phyloP scores from a whole-genome alignment of 2,329 filamentous ascomycete species.

The Escovopsis weberi region DNA sequence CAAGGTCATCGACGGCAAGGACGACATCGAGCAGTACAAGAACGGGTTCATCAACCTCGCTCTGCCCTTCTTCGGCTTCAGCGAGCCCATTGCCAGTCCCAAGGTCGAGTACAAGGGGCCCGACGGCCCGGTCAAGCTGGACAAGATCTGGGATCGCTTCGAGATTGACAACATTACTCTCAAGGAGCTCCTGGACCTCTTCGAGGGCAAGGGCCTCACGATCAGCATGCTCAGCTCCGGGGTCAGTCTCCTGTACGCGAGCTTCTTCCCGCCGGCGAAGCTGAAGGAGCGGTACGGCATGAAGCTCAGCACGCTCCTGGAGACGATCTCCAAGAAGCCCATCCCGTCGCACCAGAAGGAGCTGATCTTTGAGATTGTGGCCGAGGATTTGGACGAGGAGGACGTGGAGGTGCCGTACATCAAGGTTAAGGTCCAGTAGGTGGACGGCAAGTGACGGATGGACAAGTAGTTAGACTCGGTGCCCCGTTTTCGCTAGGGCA shows the following conservation, averaged over 20 bases:
- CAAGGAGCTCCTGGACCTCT: constrained; percentile 67
- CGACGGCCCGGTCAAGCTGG: constrained; percentile 65
- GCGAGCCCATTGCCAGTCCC: constrained; percentile 84
- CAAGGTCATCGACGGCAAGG: constrained; percentile 94
- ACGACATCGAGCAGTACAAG: constrained; percentile 97
- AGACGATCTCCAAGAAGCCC: constrained; percentile 79
- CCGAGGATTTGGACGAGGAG: constrained; percentile 75
- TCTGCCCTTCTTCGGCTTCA: constrained; percentile 95
- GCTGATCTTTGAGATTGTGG: constrained; percentile 91
- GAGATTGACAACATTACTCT: constrained; percentile 79
- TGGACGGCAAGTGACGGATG: neutral
- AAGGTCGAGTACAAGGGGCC: constrained; percentile 82
- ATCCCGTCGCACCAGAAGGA: constrained; percentile 88
- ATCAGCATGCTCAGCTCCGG: constrained; percentile 96
- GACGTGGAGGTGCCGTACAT: constrained; percentile 97
- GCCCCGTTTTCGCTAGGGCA: neutral
- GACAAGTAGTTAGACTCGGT: constrained; percentile 2
- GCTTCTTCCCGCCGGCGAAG: constrained; percentile 70
- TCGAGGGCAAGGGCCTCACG: constrained; percentile 64
- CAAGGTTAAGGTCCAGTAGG: constrained; percentile 56
- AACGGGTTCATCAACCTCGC: constrained; percentile 97
- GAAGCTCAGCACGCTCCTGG: constrained; percentile 79
- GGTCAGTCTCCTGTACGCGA: constrained; percentile 84
- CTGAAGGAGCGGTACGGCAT: constrained; percentile 68
- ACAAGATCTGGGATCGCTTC: constrained; percentile 97